Base-by-base conservation (phyloP, 2,329 filamentous ascomycete genomes). In the Biscogniauxia mediterranea region DNA sequence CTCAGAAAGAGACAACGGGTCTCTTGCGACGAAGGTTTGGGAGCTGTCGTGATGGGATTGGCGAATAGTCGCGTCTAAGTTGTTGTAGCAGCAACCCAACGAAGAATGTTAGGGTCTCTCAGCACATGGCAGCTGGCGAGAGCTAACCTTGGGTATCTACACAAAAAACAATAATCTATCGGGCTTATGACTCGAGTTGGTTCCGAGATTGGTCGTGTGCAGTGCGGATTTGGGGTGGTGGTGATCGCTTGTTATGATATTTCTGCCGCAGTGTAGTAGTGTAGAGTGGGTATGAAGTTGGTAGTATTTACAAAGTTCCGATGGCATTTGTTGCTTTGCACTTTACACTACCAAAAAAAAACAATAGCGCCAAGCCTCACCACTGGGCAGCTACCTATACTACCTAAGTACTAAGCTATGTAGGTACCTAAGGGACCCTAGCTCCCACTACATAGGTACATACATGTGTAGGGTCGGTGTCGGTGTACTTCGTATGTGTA, bases 241-340 rank as follows among this genome's bases (percentile, higher is more conserved):
- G 2, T n/a, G 13, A 2, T 46, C 5, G 17, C 13, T n/a, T 46
- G 38, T 17, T 46, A 17, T 46, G 11, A 4, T 46, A n/a, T 46
- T 46, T 46, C 13, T 46, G 38, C 13, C 13, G 28, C 7, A 4
- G 7, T 32, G 2, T 32, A 9, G 28, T 13, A 32, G 28, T 8
- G 7, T 5, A 32, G 7, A n/a, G n/a, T n/a, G 28, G 3, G 28
- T 9, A 32, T 46, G 38, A n/a, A 46, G 7, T 23, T 23, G 23
- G 17, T 46, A n/a, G 6, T 32, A 9, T 32, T 32, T 8, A 23
- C 23, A 32, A 32, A 32, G 28, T 32, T 32, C 28, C 28, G 28
- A 32, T 32, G 7, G 28, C 28, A 32, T 61, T 61, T 60, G 68
- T 54, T 61, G 58, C 28, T 32, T 9, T 8, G 28, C 11, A 8